These are phyloP conservation scores for Apiospora phragmitis DNA, from an alignment of 2,329 filamentous ascomycete genomes.

Conservation along the genomic window DNA sequence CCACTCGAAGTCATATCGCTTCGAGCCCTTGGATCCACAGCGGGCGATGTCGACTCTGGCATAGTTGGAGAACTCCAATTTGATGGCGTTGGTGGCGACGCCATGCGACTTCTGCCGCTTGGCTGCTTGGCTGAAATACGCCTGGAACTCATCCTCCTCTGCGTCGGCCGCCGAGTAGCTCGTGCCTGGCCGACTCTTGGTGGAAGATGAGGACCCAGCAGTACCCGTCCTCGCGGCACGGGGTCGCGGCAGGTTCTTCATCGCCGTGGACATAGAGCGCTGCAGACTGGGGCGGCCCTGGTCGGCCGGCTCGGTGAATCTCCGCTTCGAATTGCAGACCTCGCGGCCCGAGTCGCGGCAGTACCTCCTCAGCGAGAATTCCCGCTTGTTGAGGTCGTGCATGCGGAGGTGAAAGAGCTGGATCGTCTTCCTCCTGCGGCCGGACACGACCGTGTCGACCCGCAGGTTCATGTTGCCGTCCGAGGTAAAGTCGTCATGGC, in stretches of 20 bases:
- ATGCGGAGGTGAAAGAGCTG: slow-evolving; percentile 92
- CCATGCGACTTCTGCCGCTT: slow-evolving; percentile 34
- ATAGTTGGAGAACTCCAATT: slow-evolving; percentile 96
- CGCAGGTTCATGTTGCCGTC: slow-evolving; percentile 98
- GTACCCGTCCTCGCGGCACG: slow-evolving; percentile 38
- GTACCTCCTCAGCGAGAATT: slow-evolving; percentile 90
- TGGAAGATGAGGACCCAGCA: slow-evolving; percentile 28
- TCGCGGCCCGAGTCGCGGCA: slow-evolving; percentile 91
- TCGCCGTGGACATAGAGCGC: slow-evolving; percentile 49
- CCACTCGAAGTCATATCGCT: slow-evolving; percentile 89
- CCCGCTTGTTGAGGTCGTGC: slow-evolving; percentile 82
- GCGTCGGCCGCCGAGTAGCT: slow-evolving; percentile 31
- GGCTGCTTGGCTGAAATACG: slow-evolving; percentile 20
- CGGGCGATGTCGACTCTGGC: slow-evolving; percentile 83
- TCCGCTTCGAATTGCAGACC: slow-evolving; percentile 81
- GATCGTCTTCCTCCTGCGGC: slow-evolving; percentile 65
- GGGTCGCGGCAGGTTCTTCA: slow-evolving; percentile 46
- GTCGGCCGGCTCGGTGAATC: slow-evolving; percentile 57
- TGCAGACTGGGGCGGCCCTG: slow-evolving; percentile 41
- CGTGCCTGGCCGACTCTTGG: slow-evolving; percentile 35
- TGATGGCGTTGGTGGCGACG: slow-evolving; percentile 73
- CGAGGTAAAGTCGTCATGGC: slow-evolving; percentile 84
- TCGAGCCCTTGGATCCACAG: slow-evolving; percentile 63
- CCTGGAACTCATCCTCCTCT: slow-evolving; percentile 34
- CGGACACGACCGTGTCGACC: slow-evolving; percentile 74